Evolutionary conservation across 164 flowering plant genomes (phyloP), one percentile per base, ranked within the genome.

Genomic region (Brasenia schreberi): DNA sequence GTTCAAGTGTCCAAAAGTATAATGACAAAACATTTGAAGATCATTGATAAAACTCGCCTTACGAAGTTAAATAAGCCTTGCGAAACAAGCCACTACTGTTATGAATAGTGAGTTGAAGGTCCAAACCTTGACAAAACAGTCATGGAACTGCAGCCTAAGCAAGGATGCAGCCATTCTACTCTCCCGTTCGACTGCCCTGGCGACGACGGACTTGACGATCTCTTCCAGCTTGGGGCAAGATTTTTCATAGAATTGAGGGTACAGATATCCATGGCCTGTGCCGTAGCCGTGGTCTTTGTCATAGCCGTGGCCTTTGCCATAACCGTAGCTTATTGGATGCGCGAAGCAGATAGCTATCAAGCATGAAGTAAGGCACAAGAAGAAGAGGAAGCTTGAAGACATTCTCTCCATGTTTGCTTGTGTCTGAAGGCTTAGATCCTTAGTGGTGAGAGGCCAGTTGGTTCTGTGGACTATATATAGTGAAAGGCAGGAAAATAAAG

Each of bases 111-210:
- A 33, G 39, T 2, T 1, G 39, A 49, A 49, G 10, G 56, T 14
- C 56, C 27, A 49, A 61, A 89, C 98, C 96, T 91, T 79, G 49
- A 94, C 98, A 72, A 93, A 93, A 66, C 98, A 93, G 73, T 93
- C 98, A 67, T 93, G 98, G 77, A 93, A 93, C 69, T 88, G 96
- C 42, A 94, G 97, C 80, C 98, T 75, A 10, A 94, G 77, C 73
- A 94, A 65, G 6, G 98, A 94, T 66, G 98, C 98, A 65, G 97
- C 93, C 87, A 88, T 89, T 39, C 98, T 84, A 9, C 89, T 66
- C 66, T 93, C 97, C 73, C 63, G 81, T 0, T 89, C 89, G 0
- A 86, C 89, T 18, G 97, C 96, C 65, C 83, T 77, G 9, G 85
- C 84, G 18, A 91, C 87, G 5, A 86, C 74, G 6, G 92, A 85